Evolutionary conservation across 192 early-diverging fungal species (phyloP).

Genomic region (Neocallimastix lanati): DNA sequence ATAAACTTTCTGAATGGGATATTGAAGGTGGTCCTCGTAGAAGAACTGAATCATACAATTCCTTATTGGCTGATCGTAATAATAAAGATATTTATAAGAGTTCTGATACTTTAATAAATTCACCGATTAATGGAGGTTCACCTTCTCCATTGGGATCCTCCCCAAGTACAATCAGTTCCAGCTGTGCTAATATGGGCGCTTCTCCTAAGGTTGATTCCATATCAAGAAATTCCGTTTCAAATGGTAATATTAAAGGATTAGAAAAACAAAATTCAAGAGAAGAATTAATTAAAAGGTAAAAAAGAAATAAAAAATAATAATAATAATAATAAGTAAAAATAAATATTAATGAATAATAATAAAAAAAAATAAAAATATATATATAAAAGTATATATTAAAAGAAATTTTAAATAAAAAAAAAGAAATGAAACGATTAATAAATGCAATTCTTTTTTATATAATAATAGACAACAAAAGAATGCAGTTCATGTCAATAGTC

Average conservation of each 20-base stretch:
- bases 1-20: conserved; percentile 9
- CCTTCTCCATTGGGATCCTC: conserved; percentile 6
- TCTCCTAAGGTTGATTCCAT: conserved; percentile 8
- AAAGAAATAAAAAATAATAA: not conserved
- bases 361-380: too few relatives aligned
- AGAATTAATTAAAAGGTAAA: not conserved
- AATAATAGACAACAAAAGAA: conserved; percentile 1
- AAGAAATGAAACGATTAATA: too few relatives aligned
- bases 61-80: not conserved
- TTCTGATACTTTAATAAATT: not conserved
- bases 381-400: too few relatives aligned
- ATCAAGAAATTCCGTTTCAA: not conserved
- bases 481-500: conserved; percentile 14
- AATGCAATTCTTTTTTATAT: too few relatives aligned
- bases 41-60: not conserved
- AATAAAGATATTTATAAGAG: not conserved
- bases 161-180: not conserved
- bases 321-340: too few relatives aligned
- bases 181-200: not conserved
- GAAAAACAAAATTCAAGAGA: not conserved
- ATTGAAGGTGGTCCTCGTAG: conserved; percentile 9
- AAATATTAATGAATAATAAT: too few relatives aligned
- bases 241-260: not conserved
- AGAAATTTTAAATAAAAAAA: too few relatives aligned
- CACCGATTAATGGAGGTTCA: not conserved